A percentile compares a stretch with the other conserved stretches of the same genome.
These are phyloP conservation scores for Coleophoma eucalyptorum DNA, from an alignment of 2,329 filamentous ascomycete genomes.

Conservation along the genomic window DNA sequence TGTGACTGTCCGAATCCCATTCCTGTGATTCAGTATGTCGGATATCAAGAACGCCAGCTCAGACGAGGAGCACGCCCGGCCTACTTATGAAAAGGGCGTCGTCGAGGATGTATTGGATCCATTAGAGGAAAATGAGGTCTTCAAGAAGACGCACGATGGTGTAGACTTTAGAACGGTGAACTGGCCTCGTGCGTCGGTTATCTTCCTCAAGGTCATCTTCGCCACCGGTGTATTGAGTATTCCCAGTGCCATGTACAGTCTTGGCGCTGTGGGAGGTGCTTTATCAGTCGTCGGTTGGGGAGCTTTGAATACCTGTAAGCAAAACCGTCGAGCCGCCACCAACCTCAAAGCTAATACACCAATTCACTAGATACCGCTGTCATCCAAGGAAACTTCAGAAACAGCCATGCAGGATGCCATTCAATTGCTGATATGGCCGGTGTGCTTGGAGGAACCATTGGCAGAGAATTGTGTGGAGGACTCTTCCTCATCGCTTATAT, in stretches of 20 bases:
- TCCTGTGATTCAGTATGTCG: slow-evolving; percentile 10
- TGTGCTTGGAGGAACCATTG: slow-evolving; percentile 46
- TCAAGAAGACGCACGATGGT: slow-evolving; percentile 36
- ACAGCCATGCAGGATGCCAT: slow-evolving; percentile 45
- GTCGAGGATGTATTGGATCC: slow-evolving; percentile 17
- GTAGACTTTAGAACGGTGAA: slow-evolving; percentile 45
- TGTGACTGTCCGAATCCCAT: too few species aligned
- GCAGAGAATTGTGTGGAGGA: slow-evolving; percentile 49
- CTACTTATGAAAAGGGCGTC: slow-evolving; percentile 11
- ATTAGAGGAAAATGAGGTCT: slow-evolving; percentile 34
- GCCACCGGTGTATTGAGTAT: slow-evolving; percentile 39
- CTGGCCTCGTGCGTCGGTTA: slow-evolving; percentile 43
- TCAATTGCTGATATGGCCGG: slow-evolving; percentile 54
- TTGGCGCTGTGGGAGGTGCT: slow-evolving; percentile 38
- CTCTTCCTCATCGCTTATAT: slow-evolving; percentile 56
- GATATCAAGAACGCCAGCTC: slow-evolving; percentile 12
- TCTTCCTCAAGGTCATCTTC: slow-evolving; percentile 40
- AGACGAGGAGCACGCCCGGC: slow-evolving; percentile 13
- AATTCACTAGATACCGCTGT: slow-evolving; percentile 33
- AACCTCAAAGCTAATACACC: background rate
- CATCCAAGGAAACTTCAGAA: slow-evolving; percentile 47
- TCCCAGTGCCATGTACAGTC: slow-evolving; percentile 36
- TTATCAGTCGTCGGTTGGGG: slow-evolving; percentile 37
- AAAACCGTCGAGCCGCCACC: background rate
- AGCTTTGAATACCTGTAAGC: slow-evolving; percentile 26